These are phyloP conservation scores for Boletus huronensis DNA, from an alignment of 768 basidiomycete genomes.

Conservation along the genomic window DNA sequence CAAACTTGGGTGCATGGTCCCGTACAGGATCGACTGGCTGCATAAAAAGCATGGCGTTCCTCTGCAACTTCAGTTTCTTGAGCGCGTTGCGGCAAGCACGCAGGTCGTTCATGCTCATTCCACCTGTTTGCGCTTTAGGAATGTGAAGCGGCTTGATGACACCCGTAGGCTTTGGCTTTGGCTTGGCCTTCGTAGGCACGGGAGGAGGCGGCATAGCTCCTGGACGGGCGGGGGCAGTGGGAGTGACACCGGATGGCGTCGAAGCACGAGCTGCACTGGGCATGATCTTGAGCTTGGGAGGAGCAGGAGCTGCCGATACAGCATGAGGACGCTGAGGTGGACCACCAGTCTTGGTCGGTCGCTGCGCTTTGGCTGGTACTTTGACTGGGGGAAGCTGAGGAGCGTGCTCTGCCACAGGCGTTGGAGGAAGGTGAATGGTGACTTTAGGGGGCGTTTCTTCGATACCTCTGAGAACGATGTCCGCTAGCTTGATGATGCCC, in stretches of 20 bases:
- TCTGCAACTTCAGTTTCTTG: conserved; percentile 76
- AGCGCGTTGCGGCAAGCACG: conserved; percentile 71
- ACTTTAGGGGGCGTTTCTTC: conserved; percentile 86
- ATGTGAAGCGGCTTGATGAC: conserved; percentile 43
- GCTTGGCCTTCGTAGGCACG: conserved; percentile 25
- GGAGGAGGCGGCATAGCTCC: conserved; percentile 31
- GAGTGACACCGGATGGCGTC: conserved; percentile 17
- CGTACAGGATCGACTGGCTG: conserved; percentile 96
- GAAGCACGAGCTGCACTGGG: conserved; percentile 16
- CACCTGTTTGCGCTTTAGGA: conserved; percentile 69
- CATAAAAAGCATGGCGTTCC: conserved; percentile 69
- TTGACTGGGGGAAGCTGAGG: conserved; percentile 58
- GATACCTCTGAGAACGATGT: conserved; percentile 77
- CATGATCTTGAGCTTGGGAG: conserved; percentile 55
- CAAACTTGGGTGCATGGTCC: conserved; percentile 82
- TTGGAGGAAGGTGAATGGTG: conserved; percentile 74
- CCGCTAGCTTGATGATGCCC: conserved; percentile 88
- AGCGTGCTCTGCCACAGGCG: conserved; percentile 61
- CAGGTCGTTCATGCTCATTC: conserved; percentile 75
- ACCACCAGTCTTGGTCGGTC: conserved; percentile 35
- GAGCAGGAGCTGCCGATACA: conserved; percentile 27
- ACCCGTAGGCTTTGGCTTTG: conserved; percentile 25
- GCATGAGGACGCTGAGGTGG: conserved; percentile 31
- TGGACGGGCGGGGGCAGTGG: conserved; percentile 7
- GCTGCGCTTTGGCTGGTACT: conserved; percentile 39